Evolutionary conservation across 352 stramenopile species (phyloP), one percentile per base, ranked within the genome.

Genomic region (Phytophthora quininea): DNA sequence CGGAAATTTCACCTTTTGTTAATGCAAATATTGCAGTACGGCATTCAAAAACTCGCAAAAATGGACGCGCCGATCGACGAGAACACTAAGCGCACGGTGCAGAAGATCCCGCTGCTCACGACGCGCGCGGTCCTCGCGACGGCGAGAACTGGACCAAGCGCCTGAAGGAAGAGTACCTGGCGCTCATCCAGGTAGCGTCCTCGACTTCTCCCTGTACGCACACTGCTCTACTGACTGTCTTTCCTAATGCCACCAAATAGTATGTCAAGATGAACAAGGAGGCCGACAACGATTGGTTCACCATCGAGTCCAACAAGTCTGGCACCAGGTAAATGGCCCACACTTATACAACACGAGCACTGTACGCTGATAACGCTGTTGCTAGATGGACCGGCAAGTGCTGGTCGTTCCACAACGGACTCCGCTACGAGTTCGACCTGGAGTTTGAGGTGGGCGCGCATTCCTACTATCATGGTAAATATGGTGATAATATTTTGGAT

Each of bases 211-310:
- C 32, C 29, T 43, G 11, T 14, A 14, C 56, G 31, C 32, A 2
- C 19, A 19, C 9, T 61, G 15, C 14, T 40, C 58, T 31, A 30
- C 12, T 31, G 31, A 56, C 31, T 56, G 4, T 35, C 46, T 60
- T 29, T 3, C 48, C 2, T 55, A 11, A 3, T 19, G 14, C 9
- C 12, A 49, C 27, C 24, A 3, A 38, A 2, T 12, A 93, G 77
- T 95, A 93, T 71, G 88, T 97, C 49, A 92, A 93, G 60, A 89
- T 90, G 73, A 97, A 97, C 79, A 97, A 97, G 67, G 89, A 88
- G 55, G 83, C 83, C 19, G 89, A 96, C 76, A 94, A 93, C 62
- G 89, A 97, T 73, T 97, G 89, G 89, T 97, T 97, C 64, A 92
- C 82, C 35, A 95, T 97, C 64, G 83, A 88, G 48, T 90, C 86